Conservation (phyloP, 331 rosid species). For the Pyrus hybrid region DNA sequence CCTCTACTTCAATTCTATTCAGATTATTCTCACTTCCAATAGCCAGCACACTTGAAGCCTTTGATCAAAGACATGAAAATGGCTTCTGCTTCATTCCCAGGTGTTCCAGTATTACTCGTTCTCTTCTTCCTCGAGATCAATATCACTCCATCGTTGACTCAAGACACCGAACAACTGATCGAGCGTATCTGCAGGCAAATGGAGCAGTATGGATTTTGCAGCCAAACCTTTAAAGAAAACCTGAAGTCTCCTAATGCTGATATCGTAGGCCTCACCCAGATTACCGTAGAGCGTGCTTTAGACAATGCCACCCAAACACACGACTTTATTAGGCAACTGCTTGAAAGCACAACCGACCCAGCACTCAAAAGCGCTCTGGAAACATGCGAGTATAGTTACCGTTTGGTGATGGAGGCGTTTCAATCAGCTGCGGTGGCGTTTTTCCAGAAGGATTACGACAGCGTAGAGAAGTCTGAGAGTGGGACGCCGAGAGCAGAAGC, state of each 20-base stretch:
- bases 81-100: not conserved
- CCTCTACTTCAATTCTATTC: not conserved
- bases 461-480: not conserved
- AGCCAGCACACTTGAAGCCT: not conserved
- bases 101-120: not conserved
- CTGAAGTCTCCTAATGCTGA: not conserved
- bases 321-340: not conserved
- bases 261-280: slow-evolving; percentile 4
- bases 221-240: slow-evolving; percentile 6
- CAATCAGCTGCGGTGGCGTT: not conserved
- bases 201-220: slow-evolving; percentile 29
- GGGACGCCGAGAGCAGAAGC: slow-evolving; percentile 8
- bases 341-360: not conserved
- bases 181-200: slow-evolving; percentile 11
- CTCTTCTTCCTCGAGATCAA: not conserved
- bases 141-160: not conserved
- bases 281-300: slow-evolving; percentile 15
- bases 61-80: not conserved
- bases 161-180: slow-evolving; percentile 15
- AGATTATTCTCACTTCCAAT: not conserved
- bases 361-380: not conserved
- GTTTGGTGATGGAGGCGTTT: not conserved
- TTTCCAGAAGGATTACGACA: slow-evolving; percentile 3
- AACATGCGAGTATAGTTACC: slow-evolving; percentile 6
- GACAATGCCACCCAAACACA: slow-evolving; percentile 7